phyloP scores from a whole-genome alignment of 345 rosid species.

The Noccaea caerulescens region DNA sequence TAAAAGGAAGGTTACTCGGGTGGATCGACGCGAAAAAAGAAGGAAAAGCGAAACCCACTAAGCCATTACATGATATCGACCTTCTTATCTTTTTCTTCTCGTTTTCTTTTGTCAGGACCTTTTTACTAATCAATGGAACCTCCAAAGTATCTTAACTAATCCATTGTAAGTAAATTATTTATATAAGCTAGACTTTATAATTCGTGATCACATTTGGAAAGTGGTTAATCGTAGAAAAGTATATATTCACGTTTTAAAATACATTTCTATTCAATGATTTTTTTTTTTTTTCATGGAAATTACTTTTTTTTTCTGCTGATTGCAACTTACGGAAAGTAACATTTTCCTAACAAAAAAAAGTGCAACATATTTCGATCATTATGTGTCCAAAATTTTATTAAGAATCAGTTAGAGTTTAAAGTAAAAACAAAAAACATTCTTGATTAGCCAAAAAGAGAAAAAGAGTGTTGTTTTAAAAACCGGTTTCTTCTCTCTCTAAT shows the following conservation, averaged over 20 bases:
- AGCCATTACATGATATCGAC: slow-evolving; percentile 51
- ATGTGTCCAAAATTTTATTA: not conserved
- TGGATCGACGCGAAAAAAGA: slow-evolving; percentile 41
- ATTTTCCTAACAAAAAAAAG: not conserved
- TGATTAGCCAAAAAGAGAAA: slow-evolving; percentile 15
- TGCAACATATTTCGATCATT: slow-evolving; percentile 6
- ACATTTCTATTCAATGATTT: no score
- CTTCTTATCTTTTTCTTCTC: slow-evolving; percentile 40
- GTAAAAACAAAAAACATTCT: slow-evolving; percentile 33
- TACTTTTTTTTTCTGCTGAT: not conserved
- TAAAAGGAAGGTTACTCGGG: slow-evolving; percentile 64
- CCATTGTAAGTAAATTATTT: slow-evolving; percentile 4
- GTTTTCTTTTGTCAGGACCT: slow-evolving; percentile 49
- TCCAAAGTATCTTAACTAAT: slow-evolving; percentile 34
- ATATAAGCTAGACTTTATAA: not conserved
- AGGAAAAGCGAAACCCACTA: slow-evolving; percentile 64
- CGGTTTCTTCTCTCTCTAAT: slow-evolving; percentile 23
- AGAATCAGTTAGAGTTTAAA: slow-evolving; percentile 3
- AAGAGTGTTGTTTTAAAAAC: not conserved
- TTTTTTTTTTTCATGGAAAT: not conserved
- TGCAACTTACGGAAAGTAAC: not conserved
- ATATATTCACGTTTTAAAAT: not conserved
- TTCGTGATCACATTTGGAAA: not conserved
- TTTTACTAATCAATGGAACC: slow-evolving; percentile 38
- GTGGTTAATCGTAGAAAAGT: not conserved